Base-by-base conservation (phyloP, 2,329 filamentous ascomycete species). In the Pestalotiopsis sp. region DNA sequence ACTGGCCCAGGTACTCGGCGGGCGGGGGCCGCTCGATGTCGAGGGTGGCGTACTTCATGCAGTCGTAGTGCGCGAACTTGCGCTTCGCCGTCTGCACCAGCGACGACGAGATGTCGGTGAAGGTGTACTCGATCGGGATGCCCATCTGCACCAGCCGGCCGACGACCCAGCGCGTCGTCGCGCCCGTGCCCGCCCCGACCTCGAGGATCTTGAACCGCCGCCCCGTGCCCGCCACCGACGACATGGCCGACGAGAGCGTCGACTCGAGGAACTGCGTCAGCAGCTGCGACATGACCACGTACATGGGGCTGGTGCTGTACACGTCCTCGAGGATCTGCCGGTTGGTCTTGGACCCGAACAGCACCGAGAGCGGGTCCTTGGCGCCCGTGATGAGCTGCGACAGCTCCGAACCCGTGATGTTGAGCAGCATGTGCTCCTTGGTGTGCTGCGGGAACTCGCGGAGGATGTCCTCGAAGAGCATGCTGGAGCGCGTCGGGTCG, bases 141-240 rank as follows among this genome's bases (percentile, higher is more conserved):
- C 71, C 71, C 0, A 68, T 65, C 1, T 38, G n/a, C 0, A 67
- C 68, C 4, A 85, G 73, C 0, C 66, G 49, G 0, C 75, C 68
- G 1, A 81, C 68, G 1, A 84, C 38, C 3, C 73, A 68, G 20
- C 70, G 71, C 20, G 83, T 82, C 7, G 82, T 85, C 0, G 80
- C 82, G 4, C 83, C 82, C 0, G 81, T 83, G 14, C 82, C 82
- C 2, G 78, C 82, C 0, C 82, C 82, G 13, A 83, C 70, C 73
- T 85, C 82, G 56, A 86, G 75, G 59, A 85, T 80, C 2, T 75
- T 73, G n/a, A 83, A 69, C 14, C 23, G 13, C 13, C 25, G 14
- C 1, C 57, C 57, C 2, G 41, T 62, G 1, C 72, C 60, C 4
- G 70, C 57, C 25, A 58, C 39, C 56, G 45, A 39, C 2, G 41